Percentiles rank a stretch among this genome's conserved stretches.
Conservation (phyloP, 73 alveolate species). For the Durusdinium trenchii region DNA sequence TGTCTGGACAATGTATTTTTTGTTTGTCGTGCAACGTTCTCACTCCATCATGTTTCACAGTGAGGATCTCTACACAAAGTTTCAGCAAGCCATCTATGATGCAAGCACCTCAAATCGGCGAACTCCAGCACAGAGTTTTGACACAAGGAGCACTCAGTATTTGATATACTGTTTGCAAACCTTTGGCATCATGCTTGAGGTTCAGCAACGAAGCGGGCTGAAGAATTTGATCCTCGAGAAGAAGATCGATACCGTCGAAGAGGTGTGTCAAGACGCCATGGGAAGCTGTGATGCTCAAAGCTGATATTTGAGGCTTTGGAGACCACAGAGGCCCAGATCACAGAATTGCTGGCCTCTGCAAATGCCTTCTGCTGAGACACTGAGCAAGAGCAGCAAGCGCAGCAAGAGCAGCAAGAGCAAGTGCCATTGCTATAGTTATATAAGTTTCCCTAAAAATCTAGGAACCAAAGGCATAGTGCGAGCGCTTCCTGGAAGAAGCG, state of each 20-base stretch:
- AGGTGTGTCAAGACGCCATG: background rate
- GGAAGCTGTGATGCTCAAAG: background rate
- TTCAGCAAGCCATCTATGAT: constrained; percentile 96
- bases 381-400: too few relatives aligned
- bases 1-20: background rate
- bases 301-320: constrained; percentile 96
- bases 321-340: constrained; percentile 97
- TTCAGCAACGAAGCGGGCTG: constrained; percentile 97
- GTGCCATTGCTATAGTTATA: too few relatives aligned
- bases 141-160: background rate
- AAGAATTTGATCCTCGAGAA: constrained; percentile 97
- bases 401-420: too few relatives aligned
- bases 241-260: constrained; percentile 97
- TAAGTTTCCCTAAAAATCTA: too few relatives aligned
- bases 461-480: too few relatives aligned
- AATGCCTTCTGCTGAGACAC: constrained; percentile 55
- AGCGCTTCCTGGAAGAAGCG: too few relatives aligned
- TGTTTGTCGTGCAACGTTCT: background rate
- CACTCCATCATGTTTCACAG: background rate
- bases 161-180: background rate
- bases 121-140: background rate
- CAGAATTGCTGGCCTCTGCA: constrained; percentile 97
- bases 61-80: constrained; percentile 86
- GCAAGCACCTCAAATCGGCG: constrained; percentile 49
- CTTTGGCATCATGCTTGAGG: background rate